Evolutionary conservation across 257 asterid genomes (phyloP).

Genomic region (Thymus mandschuricus): DNA sequence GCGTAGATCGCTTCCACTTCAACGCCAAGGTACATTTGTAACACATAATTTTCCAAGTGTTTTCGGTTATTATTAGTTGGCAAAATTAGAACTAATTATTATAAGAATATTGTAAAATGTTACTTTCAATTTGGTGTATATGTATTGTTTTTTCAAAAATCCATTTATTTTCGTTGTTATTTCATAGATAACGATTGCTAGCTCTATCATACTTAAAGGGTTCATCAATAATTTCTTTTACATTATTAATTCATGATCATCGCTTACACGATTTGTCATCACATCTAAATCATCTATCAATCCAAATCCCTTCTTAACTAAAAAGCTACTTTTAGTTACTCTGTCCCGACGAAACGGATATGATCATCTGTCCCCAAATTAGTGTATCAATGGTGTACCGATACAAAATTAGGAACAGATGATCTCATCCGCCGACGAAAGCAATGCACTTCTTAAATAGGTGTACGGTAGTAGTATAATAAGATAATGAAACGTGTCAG

Average conservation of each 20-base stretch:
- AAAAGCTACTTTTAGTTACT: too few relatives aligned
- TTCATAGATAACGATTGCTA: background rate
- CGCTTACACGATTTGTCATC: constrained; percentile 41
- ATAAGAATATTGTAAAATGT: too few relatives aligned
- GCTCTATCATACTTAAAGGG: too few relatives aligned
- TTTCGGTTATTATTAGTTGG: too few relatives aligned
- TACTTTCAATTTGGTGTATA: background rate
- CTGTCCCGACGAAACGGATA: too few relatives aligned
- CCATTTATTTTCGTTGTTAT: background rate
- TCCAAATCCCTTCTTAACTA: background rate
- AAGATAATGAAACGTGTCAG: too few relatives aligned
- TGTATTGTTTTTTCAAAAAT: background rate
- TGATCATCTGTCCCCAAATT: too few relatives aligned
- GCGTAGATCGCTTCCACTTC: constrained; percentile 70
- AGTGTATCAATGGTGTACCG: too few relatives aligned
- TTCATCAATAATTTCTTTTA: background rate
- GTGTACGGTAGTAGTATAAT: background rate
- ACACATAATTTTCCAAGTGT: background rate
- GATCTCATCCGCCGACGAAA: too few relatives aligned
- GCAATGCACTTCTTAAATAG: too few relatives aligned
- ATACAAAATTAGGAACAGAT: too few relatives aligned
- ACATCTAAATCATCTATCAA: background rate
- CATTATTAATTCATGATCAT: background rate
- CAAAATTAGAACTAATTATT: too few relatives aligned
- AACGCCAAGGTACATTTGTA: constrained; percentile 65